Percentiles rank a stretch among this genome's conserved stretches.
These are phyloP conservation scores for Puccinellia tenuiflora DNA, from an alignment of 176 grass and related monocot genomes.

Conservation along the genomic window DNA sequence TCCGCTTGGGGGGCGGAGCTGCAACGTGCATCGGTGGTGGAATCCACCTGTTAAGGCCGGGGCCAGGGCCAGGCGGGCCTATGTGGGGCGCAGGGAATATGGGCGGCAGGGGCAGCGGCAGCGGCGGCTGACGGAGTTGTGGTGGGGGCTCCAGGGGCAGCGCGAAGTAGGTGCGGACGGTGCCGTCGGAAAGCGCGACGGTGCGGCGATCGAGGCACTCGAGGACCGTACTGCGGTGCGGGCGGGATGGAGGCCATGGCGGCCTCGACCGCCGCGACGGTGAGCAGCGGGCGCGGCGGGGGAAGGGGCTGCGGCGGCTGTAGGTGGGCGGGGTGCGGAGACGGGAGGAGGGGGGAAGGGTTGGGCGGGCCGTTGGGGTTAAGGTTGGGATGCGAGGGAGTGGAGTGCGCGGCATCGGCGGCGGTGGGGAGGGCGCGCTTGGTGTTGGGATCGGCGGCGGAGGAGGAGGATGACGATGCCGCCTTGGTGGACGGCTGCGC, in stretches of 20 bases:
- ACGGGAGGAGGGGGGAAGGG: not conserved
- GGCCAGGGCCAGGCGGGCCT: not conserved
- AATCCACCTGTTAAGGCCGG: conserved; percentile 12
- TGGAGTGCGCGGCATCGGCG: not conserved
- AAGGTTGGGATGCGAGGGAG: conserved; percentile 1
- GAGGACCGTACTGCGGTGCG: conserved; percentile 41
- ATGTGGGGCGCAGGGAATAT: not conserved
- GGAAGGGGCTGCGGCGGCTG: not conserved
- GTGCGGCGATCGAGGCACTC: conserved; percentile 40
- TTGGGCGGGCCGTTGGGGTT: conserved; percentile 11
- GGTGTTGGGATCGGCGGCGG: conserved; percentile 37
- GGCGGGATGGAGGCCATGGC: conserved; percentile 41
- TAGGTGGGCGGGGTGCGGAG: conserved; percentile 1
- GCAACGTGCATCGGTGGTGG: not conserved
- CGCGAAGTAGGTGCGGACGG: conserved; percentile 77
- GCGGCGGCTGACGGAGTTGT: conserved; percentile 29
- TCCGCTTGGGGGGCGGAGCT: conserved; percentile 19
- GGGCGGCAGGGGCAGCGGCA: conserved; percentile 33
- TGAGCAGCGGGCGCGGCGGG: conserved; percentile 36
- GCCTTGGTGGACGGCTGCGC: conserved; percentile 9
- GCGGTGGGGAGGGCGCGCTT: conserved; percentile 5
- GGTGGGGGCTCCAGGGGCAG: conserved; percentile 66
- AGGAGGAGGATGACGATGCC: conserved; percentile 36
- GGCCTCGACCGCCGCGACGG: conserved; percentile 47
- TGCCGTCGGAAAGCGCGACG: conserved; percentile 71